These are phyloP conservation scores for grape (Vitis vinifera) DNA, from an alignment of 164 flowering plant species.

Conservation along the genomic window DNA sequence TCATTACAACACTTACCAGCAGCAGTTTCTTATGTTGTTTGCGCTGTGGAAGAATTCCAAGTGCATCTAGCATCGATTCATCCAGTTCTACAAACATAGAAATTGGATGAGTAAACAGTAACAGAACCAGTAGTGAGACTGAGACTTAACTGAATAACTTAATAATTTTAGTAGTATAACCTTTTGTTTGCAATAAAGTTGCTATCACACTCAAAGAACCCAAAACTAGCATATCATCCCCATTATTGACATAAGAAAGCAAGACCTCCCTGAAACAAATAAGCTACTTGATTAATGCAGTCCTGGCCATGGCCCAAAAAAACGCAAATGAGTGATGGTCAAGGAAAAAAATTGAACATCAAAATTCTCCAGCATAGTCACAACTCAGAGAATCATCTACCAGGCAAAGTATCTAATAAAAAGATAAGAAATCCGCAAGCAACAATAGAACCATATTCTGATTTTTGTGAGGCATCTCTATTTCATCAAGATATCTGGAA, in stretches of 20 bases:
- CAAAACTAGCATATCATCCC: conserved; percentile 72
- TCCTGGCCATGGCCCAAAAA: neutral
- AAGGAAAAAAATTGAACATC: no score
- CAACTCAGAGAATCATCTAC: no score
- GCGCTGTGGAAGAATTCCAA: conserved; percentile 97
- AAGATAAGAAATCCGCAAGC: no score
- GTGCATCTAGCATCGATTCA: conserved; percentile 92
- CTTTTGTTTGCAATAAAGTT: conserved; percentile 94
- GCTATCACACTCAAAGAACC: conserved; percentile 83
- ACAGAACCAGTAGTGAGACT: conserved; percentile 6
- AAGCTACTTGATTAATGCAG: neutral
- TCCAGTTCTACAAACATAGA: conserved; percentile 65
- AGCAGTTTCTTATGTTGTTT: conserved; percentile 89
- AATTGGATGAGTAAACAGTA: neutral
- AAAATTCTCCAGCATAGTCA: no score
- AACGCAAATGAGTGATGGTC: no score
- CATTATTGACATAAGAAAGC: conserved; percentile 60
- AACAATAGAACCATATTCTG: no score
- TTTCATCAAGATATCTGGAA: no score
- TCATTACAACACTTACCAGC: conserved; percentile 52
- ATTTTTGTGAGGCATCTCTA: no score
- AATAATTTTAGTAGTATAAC: conserved; percentile 30
- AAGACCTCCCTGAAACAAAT: conserved; percentile 55
- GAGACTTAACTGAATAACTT: neutral
- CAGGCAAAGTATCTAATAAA: no score